Base-by-base conservation (phyloP, 176 grass and related monocot genomes). In the Stipa capillata region DNA sequence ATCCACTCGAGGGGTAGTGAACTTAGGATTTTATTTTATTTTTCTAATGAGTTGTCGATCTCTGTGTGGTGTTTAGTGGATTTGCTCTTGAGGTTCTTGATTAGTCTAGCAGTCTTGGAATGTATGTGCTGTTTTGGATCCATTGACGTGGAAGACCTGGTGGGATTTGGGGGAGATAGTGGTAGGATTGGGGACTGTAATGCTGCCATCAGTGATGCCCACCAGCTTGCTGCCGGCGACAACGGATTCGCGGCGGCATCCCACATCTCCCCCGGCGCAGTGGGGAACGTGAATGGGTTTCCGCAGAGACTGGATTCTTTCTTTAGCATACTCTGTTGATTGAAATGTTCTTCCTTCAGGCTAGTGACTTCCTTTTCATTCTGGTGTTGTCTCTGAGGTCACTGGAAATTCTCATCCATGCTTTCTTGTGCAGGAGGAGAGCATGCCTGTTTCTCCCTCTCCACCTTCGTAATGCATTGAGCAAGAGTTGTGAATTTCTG, bases 401-500 rank as follows among this genome's bases (percentile, higher is more conserved):
- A 32, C 27, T 32, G 8, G 1, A 36, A 74, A 58, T 68, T 72
- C 32, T 70, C 11, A 58, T 49, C 11, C 49, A 49, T 84, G 6
- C 56, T 41, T 66, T 57, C 13, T 50, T 14, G 8, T 73, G 57
- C 74, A 88, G 68, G 52, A 75, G 67, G 52, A 66, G 69, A 32
- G 5, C 7, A 40, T 53, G 37, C 14, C 64, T 44, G 44, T 60
- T 72, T 52, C 10, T 31, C 57, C 21, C 16, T 57, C 29, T 32
- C 15, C 14, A 56, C 11, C 25, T 68, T 51, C 51, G 33, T 51
- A 60, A 84, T 80, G 76, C 40, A 36, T 48, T 84, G 81, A 84
- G 4, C 41, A 28, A 15, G 54, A 69, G 6, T 20, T 33, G 1
- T 25, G 9, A 59, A 40, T n/a, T 13, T 16, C 53, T 12, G 3